Evolutionary conservation across 2,329 filamentous ascomycete genomes (phyloP).

Genomic region (Botrytis paeoniae): DNA sequence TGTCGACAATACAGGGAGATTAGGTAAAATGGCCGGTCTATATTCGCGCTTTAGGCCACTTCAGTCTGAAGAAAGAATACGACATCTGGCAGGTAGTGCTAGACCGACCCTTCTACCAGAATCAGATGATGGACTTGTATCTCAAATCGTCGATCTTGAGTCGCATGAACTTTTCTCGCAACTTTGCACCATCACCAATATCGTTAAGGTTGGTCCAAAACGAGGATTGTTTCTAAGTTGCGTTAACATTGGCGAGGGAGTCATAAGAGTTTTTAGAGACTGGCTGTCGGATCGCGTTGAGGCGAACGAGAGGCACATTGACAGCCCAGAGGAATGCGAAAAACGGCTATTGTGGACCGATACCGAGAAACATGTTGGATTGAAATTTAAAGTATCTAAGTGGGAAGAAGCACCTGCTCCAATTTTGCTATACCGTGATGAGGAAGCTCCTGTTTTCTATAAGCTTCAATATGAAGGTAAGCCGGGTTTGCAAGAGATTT

Average conservation of each 20-base stretch:
- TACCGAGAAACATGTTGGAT: conserved; percentile 58
- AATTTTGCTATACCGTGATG: conserved; percentile 49
- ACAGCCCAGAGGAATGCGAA: conserved; percentile 35
- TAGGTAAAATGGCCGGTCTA: conserved; percentile 52
- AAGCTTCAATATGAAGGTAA: conserved; percentile 69
- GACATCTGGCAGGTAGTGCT: conserved; percentile 40
- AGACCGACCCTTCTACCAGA: conserved; percentile 28
- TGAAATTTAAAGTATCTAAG: conserved; percentile 63
- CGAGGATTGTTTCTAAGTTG: conserved; percentile 62
- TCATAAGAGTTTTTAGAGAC: conserved; percentile 68
- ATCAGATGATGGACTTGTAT: conserved; percentile 46
- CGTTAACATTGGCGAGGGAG: conserved; percentile 63
- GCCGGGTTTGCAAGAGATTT: conserved; percentile 26
- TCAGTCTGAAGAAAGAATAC: conserved; percentile 48
- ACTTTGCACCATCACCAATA: conserved; percentile 63
- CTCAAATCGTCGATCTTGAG: conserved; percentile 63
- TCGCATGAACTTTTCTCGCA: conserved; percentile 72
- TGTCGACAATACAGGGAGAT: conserved; percentile 33
- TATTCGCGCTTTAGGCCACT: conserved; percentile 72
- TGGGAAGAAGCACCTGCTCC: conserved; percentile 43
- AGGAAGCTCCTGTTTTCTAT: conserved; percentile 67
- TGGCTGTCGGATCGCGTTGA: conserved; percentile 55
- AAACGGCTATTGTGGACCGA: conserved; percentile 66
- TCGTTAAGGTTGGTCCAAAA: conserved; percentile 63
- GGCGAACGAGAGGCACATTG: neutral